A percentile compares a stretch with the other conserved stretches of the same genome.
Evolutionary conservation across 192 early-diverging fungal species (phyloP).

Genomic region (Entomortierella chlamydospora): DNA sequence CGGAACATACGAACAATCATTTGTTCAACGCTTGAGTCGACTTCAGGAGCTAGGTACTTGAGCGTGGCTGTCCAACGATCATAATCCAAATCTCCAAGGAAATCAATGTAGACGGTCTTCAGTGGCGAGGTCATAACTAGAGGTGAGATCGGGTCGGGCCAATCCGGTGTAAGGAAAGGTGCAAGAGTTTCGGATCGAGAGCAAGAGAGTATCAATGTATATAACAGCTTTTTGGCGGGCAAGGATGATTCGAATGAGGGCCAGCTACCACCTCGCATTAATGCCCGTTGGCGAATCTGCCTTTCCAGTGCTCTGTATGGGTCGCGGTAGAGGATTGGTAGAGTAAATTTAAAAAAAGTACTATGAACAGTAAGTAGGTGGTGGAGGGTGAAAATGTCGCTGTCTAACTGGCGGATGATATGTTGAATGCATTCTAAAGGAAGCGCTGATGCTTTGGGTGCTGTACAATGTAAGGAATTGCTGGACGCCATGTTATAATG

Average conservation of each 20-base stretch:
- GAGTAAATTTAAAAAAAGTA: slow-evolving; percentile 15
- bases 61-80: slow-evolving; percentile 32
- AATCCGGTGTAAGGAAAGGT: slow-evolving; percentile 37
- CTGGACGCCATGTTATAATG: no score
- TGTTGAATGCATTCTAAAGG: slow-evolving; percentile 25
- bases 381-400: slow-evolving; percentile 28
- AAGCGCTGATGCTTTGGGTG: neutral
- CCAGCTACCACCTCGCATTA: neutral
- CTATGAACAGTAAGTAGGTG: slow-evolving; percentile 20
- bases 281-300: neutral
- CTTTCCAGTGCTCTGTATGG: slow-evolving; percentile 20
- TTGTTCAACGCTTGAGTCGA: slow-evolving; percentile 18
- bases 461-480: neutral
- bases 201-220: slow-evolving; percentile 33
- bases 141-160: slow-evolving; percentile 27
- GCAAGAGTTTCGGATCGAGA: slow-evolving; percentile 16
- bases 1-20: slow-evolving; percentile 14
- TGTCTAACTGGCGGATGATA: slow-evolving; percentile 20
- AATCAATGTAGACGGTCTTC: slow-evolving; percentile 24
- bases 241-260: neutral
- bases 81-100: slow-evolving; percentile 17
- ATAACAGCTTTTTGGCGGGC: slow-evolving; percentile 21
- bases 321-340: slow-evolving; percentile 37
- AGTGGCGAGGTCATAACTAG: neutral
- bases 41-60: slow-evolving; percentile 4